These are phyloP conservation scores for Dipodascopsis uninucleata DNA, from an alignment of 805 yeast species.

Conservation along the genomic window DNA sequence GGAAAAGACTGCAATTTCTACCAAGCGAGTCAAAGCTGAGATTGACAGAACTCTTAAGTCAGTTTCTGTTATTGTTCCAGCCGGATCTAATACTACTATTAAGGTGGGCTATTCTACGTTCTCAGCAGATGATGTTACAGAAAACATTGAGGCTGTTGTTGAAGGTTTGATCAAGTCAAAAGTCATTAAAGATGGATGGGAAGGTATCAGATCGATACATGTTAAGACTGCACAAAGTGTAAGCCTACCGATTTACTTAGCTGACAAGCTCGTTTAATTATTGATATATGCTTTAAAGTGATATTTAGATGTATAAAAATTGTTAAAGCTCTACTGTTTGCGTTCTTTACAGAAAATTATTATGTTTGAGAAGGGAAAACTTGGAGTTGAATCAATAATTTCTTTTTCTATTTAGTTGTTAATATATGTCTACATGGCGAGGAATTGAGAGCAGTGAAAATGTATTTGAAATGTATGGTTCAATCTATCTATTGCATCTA, in stretches of 20 bases:
- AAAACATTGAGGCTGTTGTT: constrained; percentile 57
- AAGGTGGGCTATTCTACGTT: constrained; percentile 57
- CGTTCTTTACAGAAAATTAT: too few relatives aligned
- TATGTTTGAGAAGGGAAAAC: too few relatives aligned
- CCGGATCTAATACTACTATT: constrained; percentile 64
- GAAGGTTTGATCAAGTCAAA: constrained; percentile 29
- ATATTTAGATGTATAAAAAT: background rate
- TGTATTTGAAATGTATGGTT: too few relatives aligned
- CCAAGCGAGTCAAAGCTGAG: constrained; percentile 53
- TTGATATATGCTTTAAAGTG: background rate
- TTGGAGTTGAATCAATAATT: too few relatives aligned
- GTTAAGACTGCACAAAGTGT: constrained; percentile 73
- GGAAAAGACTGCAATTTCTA: constrained; percentile 43
- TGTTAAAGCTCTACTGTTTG: too few relatives aligned
- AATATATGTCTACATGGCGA: too few relatives aligned
- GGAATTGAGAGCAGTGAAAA: too few relatives aligned
- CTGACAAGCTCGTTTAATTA: constrained; percentile 45
- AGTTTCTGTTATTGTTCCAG: constrained; percentile 63
- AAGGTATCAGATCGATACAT: constrained; percentile 44
- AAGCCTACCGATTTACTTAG: constrained; percentile 74
- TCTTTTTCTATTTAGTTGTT: too few relatives aligned
- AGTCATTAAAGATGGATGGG: constrained; percentile 33
- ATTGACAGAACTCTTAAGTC: constrained; percentile 56
- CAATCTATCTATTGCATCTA: too few relatives aligned
- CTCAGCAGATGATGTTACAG: constrained; percentile 49